phyloP scores from a whole-genome alignment of 495 filamentous ascomycete genomes.

The Penicillium turbatum region DNA sequence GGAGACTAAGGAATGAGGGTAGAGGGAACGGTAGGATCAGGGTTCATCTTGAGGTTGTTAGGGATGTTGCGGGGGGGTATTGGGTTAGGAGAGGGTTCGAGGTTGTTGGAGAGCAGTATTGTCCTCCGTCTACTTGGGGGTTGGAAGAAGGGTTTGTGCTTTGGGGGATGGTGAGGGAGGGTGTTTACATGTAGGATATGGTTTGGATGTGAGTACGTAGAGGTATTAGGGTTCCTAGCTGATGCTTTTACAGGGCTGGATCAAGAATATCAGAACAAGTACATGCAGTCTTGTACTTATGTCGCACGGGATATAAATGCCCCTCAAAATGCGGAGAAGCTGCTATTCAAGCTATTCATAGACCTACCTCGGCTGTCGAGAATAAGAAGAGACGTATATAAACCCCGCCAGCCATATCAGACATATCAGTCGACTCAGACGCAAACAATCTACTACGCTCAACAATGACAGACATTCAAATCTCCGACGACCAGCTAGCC shows the following conservation, averaged over 20 bases:
- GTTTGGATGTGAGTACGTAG: too few species aligned
- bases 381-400: neutral
- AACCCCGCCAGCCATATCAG: neutral
- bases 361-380: neutral
- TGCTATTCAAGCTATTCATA: too few species aligned
- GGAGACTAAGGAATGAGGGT: too few species aligned
- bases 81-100: neutral
- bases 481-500: conserved; percentile 10
- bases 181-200: too few species aligned
- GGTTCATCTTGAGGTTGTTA: neutral
- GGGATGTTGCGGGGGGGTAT: neutral
- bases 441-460: conserved; percentile 2
- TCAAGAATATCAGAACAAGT: too few species aligned
- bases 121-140: neutral
- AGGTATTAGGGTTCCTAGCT: too few species aligned
- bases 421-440: neutral
- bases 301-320: too few species aligned
- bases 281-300: too few species aligned
- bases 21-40: too few species aligned
- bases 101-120: neutral
- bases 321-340: too few species aligned
- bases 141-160: neutral
- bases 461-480: conserved; percentile 11
- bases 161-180: neutral
- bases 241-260: too few species aligned